Evolutionary conservation across 768 basidiomycete species (phyloP).

Genomic region (Crucibulum laeve): DNA sequence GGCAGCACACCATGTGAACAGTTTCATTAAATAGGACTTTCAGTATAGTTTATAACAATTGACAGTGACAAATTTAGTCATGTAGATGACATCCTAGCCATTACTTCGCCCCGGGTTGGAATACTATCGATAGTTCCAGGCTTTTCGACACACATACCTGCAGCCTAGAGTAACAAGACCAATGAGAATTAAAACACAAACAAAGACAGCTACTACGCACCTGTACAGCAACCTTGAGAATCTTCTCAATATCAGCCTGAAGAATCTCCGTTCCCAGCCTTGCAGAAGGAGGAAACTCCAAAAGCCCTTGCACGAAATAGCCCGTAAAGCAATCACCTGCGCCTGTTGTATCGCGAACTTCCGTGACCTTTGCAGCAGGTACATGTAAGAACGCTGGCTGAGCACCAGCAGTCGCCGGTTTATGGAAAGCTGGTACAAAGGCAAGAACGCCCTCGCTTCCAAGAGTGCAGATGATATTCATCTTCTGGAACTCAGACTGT

Average conservation of each 20-base stretch:
- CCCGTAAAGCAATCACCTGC: conserved; percentile 66
- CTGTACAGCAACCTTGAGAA: conserved; percentile 37
- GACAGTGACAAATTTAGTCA: neutral
- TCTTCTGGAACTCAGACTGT: conserved; percentile 21
- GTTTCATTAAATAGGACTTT: neutral
- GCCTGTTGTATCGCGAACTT: conserved; percentile 51
- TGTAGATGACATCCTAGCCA: conserved; percentile 17
- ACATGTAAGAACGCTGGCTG: conserved; percentile 26
- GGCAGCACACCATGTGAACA: too few relatives aligned
- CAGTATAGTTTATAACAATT: neutral
- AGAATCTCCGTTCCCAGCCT: conserved; percentile 20
- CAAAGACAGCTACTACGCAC: conserved; percentile 23
- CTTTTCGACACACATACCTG: conserved; percentile 58
- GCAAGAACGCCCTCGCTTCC: conserved; percentile 48
- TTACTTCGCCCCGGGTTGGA: conserved; percentile 37
- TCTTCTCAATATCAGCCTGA: conserved; percentile 23
- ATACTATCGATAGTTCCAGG: conserved; percentile 56
- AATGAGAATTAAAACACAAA: neutral
- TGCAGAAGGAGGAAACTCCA: conserved; percentile 30
- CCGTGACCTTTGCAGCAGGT: conserved; percentile 43
- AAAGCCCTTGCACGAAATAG: conserved; percentile 52
- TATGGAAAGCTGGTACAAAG: conserved; percentile 25
- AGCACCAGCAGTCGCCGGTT: conserved; percentile 10
- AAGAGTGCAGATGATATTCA: conserved; percentile 54
- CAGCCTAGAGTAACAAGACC: conserved; percentile 34